Percentiles rank a stretch among this genome's conserved stretches.
These are phyloP conservation scores for Tuber melanosporum DNA, from an alignment of 495 filamentous ascomycete genomes.

Conservation along the genomic window DNA sequence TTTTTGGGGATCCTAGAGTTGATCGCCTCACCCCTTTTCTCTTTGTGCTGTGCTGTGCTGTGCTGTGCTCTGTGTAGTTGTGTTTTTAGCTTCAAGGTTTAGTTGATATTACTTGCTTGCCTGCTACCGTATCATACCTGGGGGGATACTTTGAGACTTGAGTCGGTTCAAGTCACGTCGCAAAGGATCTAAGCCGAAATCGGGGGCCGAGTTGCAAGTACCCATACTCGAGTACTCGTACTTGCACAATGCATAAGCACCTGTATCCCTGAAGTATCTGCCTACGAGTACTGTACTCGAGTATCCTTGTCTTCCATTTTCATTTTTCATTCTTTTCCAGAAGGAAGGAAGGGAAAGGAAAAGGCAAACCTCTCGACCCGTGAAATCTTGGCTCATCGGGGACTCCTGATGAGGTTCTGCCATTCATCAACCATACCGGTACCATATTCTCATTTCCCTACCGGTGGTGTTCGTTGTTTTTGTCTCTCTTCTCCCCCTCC, in stretches of 20 bases:
- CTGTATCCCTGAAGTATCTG: neutral
- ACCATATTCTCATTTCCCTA: neutral
- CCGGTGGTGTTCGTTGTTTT: neutral
- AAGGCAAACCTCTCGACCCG: neutral
- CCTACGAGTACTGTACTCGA: no score
- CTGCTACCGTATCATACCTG: neutral
- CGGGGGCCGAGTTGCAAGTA: neutral
- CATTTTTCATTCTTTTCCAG: neutral
- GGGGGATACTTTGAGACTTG: neutral
- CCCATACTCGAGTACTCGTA: no score
- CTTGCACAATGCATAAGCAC: no score
- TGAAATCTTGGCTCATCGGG: neutral
- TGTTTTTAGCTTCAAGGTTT: neutral
- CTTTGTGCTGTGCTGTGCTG: neutral
- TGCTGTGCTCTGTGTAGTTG: neutral
- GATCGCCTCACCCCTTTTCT: neutral
- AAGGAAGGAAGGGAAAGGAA: neutral
- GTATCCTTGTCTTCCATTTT: neutral
- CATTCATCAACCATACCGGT: neutral
- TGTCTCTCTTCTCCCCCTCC: neutral
- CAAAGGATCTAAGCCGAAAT: neutral
- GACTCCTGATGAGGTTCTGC: neutral
- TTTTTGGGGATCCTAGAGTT: neutral
- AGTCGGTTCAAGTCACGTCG: neutral
- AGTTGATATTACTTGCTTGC: neutral